Evolutionary conservation across 805 yeast species (phyloP).

Genomic region (Starmera pachycereana): DNA sequence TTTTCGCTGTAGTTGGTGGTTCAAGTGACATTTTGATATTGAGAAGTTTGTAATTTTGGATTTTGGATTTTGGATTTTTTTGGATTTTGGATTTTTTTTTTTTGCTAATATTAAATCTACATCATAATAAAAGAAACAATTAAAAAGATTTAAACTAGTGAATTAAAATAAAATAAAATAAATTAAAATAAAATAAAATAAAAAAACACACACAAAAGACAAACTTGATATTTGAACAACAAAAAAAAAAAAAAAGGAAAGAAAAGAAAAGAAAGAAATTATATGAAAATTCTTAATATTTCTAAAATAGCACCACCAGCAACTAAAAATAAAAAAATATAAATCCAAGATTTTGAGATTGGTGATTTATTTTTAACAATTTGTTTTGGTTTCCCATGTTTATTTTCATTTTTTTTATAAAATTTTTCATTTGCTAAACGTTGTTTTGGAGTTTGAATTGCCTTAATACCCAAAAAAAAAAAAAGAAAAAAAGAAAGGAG

Average conservation of each 20-base stretch:
- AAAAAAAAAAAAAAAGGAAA: neutral
- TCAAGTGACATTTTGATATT: conserved; percentile 27
- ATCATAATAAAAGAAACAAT: too few species aligned
- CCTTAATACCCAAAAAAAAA: too few species aligned
- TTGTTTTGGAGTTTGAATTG: conserved; percentile 77
- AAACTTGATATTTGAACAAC: too few species aligned
- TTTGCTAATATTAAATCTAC: too few species aligned
- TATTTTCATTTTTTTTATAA: conserved; percentile 60
- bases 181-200: too few species aligned
- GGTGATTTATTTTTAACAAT: conserved; percentile 34
- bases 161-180: too few species aligned
- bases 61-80: too few species aligned
- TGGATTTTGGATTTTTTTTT: too few species aligned
- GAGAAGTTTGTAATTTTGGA: too few species aligned
- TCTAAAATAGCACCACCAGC: conserved; percentile 80
- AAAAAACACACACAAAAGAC: too few species aligned
- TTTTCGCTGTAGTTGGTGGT: conserved; percentile 52
- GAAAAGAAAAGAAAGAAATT: conserved; percentile 3
- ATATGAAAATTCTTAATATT: conserved; percentile 45
- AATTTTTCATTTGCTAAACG: conserved; percentile 80
- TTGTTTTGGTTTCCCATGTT: conserved; percentile 63
- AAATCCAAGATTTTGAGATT: conserved; percentile 55
- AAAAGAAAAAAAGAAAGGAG: too few species aligned
- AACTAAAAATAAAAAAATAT: conserved; percentile 55
- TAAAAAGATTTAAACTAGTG: too few species aligned